Evolutionary conservation across 2,329 filamentous ascomycete genomes (phyloP).

Genomic region (Paecilomyces niveus): DNA sequence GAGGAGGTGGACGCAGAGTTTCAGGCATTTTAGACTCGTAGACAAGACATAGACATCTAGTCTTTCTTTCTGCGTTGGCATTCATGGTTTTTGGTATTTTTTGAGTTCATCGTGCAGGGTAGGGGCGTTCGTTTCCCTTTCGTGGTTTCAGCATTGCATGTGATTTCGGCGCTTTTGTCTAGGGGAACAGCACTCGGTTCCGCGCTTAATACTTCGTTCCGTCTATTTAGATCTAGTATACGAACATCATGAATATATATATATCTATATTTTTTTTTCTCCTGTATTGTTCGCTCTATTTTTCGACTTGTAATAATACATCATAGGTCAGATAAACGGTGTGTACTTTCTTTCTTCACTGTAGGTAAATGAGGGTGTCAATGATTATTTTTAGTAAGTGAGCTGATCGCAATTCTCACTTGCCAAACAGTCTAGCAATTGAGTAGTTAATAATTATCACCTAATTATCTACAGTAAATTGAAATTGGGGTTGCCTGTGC

Average conservation of each 20-base stretch:
- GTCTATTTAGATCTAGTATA: not conserved
- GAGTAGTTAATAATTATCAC: no score
- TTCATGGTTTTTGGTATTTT: not conserved
- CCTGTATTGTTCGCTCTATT: no score
- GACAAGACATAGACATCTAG: not conserved
- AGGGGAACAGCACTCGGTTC: not conserved
- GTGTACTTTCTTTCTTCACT: no score
- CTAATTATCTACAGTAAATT: no score
- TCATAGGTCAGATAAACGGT: no score
- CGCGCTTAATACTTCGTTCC: not conserved
- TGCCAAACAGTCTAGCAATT: no score
- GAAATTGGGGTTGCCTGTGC: no score
- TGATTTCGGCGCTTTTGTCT: not conserved
- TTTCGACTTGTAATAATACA: no score
- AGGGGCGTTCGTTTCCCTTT: not conserved
- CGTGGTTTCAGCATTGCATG: not conserved
- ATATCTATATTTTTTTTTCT: no score
- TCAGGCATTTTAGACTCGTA: constrained; percentile 25
- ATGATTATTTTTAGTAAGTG: no score
- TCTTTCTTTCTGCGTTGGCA: not conserved
- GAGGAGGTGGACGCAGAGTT: constrained; percentile 81
- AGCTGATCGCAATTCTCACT: no score
- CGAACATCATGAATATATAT: not conserved
- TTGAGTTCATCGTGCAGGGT: not conserved
- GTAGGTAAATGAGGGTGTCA: no score